Evolutionary conservation across 1,284 basidiomycete species (phyloP).

Genomic region (Porodaedalea pini): DNA sequence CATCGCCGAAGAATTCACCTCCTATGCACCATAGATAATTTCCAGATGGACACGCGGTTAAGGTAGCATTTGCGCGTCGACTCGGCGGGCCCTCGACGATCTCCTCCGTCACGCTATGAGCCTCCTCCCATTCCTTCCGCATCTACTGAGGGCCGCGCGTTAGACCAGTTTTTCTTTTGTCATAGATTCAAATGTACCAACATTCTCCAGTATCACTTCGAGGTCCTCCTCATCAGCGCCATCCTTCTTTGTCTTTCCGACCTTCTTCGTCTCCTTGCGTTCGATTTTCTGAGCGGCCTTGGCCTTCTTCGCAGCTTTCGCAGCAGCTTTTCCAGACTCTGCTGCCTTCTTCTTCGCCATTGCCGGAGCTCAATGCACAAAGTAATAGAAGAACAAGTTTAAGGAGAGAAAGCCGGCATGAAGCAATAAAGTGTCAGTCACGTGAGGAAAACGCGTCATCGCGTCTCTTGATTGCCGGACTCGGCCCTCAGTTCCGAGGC

Average conservation of each 20-base stretch:
- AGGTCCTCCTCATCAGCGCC: conserved; percentile 72
- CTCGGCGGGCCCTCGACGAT: conserved; percentile 75
- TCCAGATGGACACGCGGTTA: conserved; percentile 74
- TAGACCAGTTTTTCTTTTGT: not conserved
- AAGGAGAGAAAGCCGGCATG: no score
- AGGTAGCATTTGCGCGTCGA: conserved; percentile 75
- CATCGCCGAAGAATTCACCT: conserved; percentile 82
- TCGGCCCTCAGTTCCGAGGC: no score
- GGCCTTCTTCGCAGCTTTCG: conserved; percentile 70
- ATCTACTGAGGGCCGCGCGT: conserved; percentile 48
- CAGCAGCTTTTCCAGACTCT: conserved; percentile 41
- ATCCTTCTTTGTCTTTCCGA: conserved; percentile 43
- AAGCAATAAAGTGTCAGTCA: no score
- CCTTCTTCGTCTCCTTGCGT: conserved; percentile 68
- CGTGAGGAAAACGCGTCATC: no score
- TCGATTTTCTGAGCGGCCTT: conserved; percentile 68
- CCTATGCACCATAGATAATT: conserved; percentile 80
- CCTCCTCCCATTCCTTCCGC: conserved; percentile 68
- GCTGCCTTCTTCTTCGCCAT: conserved; percentile 51
- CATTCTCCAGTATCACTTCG: conserved; percentile 76
- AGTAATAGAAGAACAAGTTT: no score
- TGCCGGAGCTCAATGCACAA: no score
- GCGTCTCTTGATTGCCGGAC: no score
- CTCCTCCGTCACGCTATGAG: conserved; percentile 75
- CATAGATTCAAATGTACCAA: conserved; percentile 29